Conservation (phyloP, 1,284 basidiomycete species). For the Taiwanofungus camphoratus region DNA sequence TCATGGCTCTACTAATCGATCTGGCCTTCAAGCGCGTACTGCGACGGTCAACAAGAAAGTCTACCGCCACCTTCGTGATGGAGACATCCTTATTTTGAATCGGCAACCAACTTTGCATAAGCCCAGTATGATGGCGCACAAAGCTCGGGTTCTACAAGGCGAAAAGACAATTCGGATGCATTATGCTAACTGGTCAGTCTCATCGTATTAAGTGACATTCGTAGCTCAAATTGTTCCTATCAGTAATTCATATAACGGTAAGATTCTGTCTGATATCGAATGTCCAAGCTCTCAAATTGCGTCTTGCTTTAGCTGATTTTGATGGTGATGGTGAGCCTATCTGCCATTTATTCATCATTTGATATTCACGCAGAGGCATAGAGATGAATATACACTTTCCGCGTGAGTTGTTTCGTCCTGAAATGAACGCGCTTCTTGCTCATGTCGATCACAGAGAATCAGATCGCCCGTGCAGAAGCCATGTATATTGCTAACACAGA, state of each 20-base stretch:
- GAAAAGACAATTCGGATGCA: conserved; percentile 99
- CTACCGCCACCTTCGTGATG: conserved; percentile 91
- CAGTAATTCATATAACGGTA: conserved; percentile 96
- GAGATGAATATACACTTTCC: conserved; percentile 99
- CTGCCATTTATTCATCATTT: conserved; percentile 10
- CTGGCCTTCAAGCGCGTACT: conserved; percentile 65
- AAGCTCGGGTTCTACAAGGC: conserved; percentile 86
- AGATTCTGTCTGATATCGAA: conserved; percentile 19
- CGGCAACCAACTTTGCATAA: conserved; percentile 99
- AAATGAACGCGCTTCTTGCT: conserved; percentile 3
- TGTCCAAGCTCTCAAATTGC: conserved; percentile 14
- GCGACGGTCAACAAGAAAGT: conserved; percentile 93
- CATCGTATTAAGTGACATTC: not conserved
- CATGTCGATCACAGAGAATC: conserved; percentile 57
- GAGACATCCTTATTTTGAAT: conserved; percentile 95
- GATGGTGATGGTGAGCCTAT: conserved; percentile 83
- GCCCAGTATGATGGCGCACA: conserved; percentile 99
- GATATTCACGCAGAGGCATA: conserved; percentile 26
- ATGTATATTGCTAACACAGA: conserved; percentile 96
- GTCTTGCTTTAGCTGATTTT: conserved; percentile 75
- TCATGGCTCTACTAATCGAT: conserved; percentile 39
- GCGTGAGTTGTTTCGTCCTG: conserved; percentile 48
- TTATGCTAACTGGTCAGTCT: conserved; percentile 91
- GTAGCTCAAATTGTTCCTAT: conserved; percentile 9
- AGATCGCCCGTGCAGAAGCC: conserved; percentile 90